Evolutionary conservation across 441 rosid genomes (phyloP).

Genomic region (Sinapis alba): DNA sequence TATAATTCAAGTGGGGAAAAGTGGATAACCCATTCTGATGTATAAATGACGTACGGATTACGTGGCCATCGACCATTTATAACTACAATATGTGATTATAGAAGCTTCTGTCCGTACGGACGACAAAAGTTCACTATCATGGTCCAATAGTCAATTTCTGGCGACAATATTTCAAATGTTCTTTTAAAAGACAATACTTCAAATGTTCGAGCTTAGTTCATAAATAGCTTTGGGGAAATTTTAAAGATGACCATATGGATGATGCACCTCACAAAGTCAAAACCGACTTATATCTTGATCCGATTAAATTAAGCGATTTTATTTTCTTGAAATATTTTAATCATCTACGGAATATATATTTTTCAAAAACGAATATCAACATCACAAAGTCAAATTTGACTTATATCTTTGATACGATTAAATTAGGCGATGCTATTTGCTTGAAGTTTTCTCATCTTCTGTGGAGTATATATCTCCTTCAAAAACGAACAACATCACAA

Average conservation of each 20-base stretch:
- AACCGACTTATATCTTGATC: not conserved
- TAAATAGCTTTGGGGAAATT: not conserved
- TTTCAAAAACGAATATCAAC: not conserved
- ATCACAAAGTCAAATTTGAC: not conserved
- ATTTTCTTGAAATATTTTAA: not conserved
- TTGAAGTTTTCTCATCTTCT: not conserved
- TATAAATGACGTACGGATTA: slow-evolving; percentile 29
- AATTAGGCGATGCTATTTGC: not conserved
- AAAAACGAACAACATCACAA: not conserved
- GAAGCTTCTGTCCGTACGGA: slow-evolving; percentile 38
- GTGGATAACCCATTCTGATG: slow-evolving; percentile 16
- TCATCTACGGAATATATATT: not conserved
- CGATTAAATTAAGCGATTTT: not conserved
- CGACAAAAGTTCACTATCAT: slow-evolving; percentile 10
- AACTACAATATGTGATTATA: slow-evolving; percentile 8
- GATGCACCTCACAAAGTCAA: not conserved
- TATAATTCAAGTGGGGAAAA: not conserved
- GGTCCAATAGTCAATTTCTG: slow-evolving; percentile 21
- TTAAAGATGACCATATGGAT: not conserved
- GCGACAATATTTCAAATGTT: not conserved
- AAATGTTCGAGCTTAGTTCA: not conserved
- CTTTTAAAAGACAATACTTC: not conserved
- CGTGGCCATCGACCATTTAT: slow-evolving; percentile 17
- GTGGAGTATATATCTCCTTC: not conserved
- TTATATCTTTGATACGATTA: not conserved